phyloP scores from a whole-genome alignment of 257 asterid species.

The Penstemon barbatus region DNA sequence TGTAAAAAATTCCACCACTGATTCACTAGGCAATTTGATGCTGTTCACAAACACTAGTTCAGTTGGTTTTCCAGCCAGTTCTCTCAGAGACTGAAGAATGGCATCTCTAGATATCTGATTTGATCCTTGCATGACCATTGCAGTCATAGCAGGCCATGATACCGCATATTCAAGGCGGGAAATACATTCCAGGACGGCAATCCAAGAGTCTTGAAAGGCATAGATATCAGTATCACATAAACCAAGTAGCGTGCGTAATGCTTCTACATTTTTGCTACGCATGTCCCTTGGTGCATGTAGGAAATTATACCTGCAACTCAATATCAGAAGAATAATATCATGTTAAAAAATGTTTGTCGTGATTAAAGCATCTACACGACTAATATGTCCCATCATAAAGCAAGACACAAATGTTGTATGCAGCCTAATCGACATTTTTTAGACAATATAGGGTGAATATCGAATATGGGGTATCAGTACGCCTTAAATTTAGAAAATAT shows the following conservation, averaged over 20 bases:
- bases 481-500: too few relatives aligned
- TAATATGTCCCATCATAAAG: constrained; percentile 6
- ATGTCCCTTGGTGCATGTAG: constrained; percentile 96
- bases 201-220: constrained; percentile 98
- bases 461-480: too few relatives aligned
- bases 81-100: constrained; percentile 82
- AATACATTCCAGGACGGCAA: constrained; percentile 88
- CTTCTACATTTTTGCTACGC: constrained; percentile 95
- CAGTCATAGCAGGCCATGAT: constrained; percentile 87
- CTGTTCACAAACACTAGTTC: constrained; percentile 92
- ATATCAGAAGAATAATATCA: constrained; percentile 34
- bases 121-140: constrained; percentile 97
- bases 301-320: constrained; percentile 77
- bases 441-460: too few relatives aligned
- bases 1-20: constrained; percentile 93
- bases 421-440: too few relatives aligned
- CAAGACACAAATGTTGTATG: too few relatives aligned
- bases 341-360: constrained; percentile 12
- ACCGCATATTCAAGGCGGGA: constrained; percentile 95
- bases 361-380: not conserved
- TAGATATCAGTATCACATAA: constrained; percentile 86
- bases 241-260: constrained; percentile 79
- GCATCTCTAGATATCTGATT: constrained; percentile 96
- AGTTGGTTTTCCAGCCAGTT: constrained; percentile 90
- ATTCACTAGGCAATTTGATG: constrained; percentile 93